These are phyloP conservation scores for Xerocomellus dryophilus DNA, from an alignment of 768 basidiomycete genomes.

Conservation along the genomic window DNA sequence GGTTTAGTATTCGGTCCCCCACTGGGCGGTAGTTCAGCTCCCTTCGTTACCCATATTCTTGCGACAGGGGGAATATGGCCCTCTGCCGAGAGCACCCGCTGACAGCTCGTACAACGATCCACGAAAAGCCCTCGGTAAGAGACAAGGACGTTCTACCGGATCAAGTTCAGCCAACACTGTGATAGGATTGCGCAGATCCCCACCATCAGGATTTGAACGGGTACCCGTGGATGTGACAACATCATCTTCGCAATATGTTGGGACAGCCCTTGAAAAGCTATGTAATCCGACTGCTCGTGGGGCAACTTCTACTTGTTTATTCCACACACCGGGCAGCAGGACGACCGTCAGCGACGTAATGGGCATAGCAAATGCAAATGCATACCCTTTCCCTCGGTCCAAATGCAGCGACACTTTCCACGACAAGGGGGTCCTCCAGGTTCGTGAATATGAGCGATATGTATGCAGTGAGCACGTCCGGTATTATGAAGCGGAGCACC, in stretches of 20 bases:
- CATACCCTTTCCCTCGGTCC: conserved; percentile 69
- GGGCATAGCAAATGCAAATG: background rate
- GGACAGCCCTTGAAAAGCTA: conserved; percentile 60
- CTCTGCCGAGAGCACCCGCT: conserved; percentile 64
- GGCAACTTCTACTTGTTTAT: conserved; percentile 49
- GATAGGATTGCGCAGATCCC: background rate
- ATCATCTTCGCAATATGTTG: conserved; percentile 65
- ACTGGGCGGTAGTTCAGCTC: background rate
- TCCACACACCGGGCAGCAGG: background rate
- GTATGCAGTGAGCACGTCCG: conserved; percentile 66
- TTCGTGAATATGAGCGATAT: conserved; percentile 45
- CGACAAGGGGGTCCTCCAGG: conserved; percentile 39
- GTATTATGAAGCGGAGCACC: conserved; percentile 56
- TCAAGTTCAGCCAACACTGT: background rate
- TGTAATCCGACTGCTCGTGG: conserved; percentile 66
- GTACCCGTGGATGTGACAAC: conserved; percentile 49
- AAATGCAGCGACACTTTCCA: conserved; percentile 67
- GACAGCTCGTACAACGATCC: conserved; percentile 56
- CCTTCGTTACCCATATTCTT: conserved; percentile 46
- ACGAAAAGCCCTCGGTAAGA: conserved; percentile 63
- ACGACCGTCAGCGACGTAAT: conserved; percentile 1
- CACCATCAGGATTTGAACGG: conserved; percentile 55
- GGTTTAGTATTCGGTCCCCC: background rate
- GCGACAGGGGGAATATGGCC: conserved; percentile 73
- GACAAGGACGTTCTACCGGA: conserved; percentile 44